Percentiles rank a stretch among this genome's conserved stretches.
phyloP scores from a whole-genome alignment of 1,284 basidiomycete genomes.

The Calocybe gambosa region DNA sequence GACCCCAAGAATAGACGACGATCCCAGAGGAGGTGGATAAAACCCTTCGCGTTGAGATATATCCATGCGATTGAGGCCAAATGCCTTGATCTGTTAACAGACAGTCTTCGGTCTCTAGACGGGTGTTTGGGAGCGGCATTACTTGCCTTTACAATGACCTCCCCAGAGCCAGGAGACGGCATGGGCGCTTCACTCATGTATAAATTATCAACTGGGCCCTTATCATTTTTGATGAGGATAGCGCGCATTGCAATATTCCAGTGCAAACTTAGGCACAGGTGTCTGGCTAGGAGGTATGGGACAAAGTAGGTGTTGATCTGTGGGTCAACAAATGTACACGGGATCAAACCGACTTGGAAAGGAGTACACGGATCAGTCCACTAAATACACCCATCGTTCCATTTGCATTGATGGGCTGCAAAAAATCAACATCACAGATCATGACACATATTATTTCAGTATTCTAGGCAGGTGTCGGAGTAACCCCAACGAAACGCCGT shows the following conservation, averaged over 20 bases:
- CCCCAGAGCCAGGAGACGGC: constrained; percentile 46
- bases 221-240: constrained; percentile 74
- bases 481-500: neutral
- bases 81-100: constrained; percentile 56
- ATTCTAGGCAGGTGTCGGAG: neutral
- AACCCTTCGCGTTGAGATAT: constrained; percentile 70
- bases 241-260: constrained; percentile 58
- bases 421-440: neutral
- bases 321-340: neutral
- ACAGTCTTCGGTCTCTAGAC: neutral
- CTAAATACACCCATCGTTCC: neutral
- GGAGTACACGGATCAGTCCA: neutral
- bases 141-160: constrained; percentile 74
- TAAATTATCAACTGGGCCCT: constrained; percentile 73
- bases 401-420: neutral
- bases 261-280: neutral
- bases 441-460: neutral
- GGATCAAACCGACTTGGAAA: neutral
- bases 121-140: neutral
- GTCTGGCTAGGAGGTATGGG: neutral
- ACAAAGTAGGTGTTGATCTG: neutral
- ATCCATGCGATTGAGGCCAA: constrained; percentile 90
- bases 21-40: constrained; percentile 77
- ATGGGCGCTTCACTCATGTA: constrained; percentile 72
- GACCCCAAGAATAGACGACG: constrained; percentile 79